Base-by-base conservation (phyloP, 805 yeast genomes). In the Candida morakotiae region DNA sequence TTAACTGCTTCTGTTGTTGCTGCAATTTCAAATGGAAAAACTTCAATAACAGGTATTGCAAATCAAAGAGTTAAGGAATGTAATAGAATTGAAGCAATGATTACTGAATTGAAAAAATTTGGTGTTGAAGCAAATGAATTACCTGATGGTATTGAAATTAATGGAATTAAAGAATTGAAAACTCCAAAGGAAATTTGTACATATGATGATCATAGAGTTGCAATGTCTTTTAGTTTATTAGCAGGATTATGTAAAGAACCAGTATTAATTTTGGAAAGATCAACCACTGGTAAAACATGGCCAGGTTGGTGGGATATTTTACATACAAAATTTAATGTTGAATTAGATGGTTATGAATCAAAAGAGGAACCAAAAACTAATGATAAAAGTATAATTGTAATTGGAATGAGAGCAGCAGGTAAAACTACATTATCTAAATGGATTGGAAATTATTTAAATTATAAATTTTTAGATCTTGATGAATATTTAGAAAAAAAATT, bases 301-400 rank as follows among this genome's bases (percentile, higher is more conserved):
- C 98, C 98, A 15, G 98, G 97, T 26, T 93, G 98, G 98, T 93
- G 98, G 98, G 98, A 93, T 62, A 75, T 81, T 24, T 68, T 93
- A 45, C 88, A 81, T 55, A 74, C 83, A 34, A 63, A 72, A 33
- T 77, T 93, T 50, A 73, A 79, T 15, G 83, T 77, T 18, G 51
- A 60, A 9, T 60, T 93, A 25, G 83, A 79, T 51, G 98, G 98
- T 18, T 70, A 69, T 49, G 94, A 85, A 53, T 72, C 75, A 5
- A 50, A 58, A 9, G 36, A 40, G 6, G 30, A 33, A 19, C 27
- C 6, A 14, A n/a, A 27, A 17, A 20, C 17, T 10, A 74, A 73
- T 44, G 59, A 67, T 34, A 73, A 71, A 46, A 77, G 86, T 51
- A 77, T 89, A 39, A 74, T 88, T 33, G 75, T 91, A 27, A 83